phyloP scores from a whole-genome alignment of 1,284 basidiomycete species.

The Agaricales sp. region DNA sequence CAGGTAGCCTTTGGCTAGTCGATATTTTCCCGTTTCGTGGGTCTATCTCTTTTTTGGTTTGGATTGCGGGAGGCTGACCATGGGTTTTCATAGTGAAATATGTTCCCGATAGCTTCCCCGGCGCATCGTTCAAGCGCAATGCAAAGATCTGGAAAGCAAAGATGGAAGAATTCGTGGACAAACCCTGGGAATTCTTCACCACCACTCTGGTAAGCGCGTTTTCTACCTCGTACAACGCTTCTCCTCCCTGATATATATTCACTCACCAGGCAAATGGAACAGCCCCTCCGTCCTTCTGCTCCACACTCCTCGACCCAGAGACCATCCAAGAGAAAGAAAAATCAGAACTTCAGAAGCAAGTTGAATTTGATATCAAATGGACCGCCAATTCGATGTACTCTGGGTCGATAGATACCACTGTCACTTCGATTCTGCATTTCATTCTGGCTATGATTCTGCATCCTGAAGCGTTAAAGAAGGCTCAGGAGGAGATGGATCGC shows the following conservation, averaged over 20 bases:
- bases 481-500: conserved; percentile 47
- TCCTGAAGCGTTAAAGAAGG: conserved; percentile 36
- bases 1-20: conserved; percentile 60
- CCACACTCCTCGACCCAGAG: conserved; percentile 40
- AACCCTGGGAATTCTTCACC: conserved; percentile 50
- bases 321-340: conserved; percentile 15
- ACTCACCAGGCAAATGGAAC: conserved; percentile 39
- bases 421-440: conserved; percentile 40
- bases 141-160: conserved; percentile 53
- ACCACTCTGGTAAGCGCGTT: conserved; percentile 36
- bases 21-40: conserved; percentile 41
- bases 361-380: conserved; percentile 58
- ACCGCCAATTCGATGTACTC: conserved; percentile 68
- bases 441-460: conserved; percentile 48
- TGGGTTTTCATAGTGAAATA: conserved; percentile 19
- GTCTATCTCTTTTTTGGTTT: conserved; percentile 14
- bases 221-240: conserved; percentile 1
- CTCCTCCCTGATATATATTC: not conserved
- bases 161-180: conserved; percentile 57
- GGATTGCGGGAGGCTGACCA: conserved; percentile 18
- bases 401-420: conserved; percentile 48
- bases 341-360: conserved; percentile 14
- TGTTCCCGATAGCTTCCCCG: conserved; percentile 35
- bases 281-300: conserved; percentile 49
- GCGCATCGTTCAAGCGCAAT: conserved; percentile 38